Percentiles rank a stretch among this genome's conserved stretches.
Conservation (phyloP, 495 filamentous ascomycete genomes). For the Daldinia bambusicola region DNA sequence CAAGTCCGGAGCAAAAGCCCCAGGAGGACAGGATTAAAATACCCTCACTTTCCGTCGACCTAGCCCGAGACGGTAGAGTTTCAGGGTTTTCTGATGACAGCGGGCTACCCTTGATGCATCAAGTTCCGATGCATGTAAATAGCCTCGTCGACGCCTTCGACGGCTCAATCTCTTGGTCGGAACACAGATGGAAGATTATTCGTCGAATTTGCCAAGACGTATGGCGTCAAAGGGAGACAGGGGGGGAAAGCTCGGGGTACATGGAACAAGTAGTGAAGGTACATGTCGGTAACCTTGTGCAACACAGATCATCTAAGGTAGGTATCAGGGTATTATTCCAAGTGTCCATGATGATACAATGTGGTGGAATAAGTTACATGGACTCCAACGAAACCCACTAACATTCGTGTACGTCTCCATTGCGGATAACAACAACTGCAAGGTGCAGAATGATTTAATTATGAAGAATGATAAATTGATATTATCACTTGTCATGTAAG, state of each 20-base stretch:
- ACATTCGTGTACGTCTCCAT: neutral
- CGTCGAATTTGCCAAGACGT: conserved; percentile 19
- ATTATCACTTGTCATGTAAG: neutral
- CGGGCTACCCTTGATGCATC: conserved; percentile 32
- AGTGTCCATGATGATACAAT: neutral
- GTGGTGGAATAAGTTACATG: neutral
- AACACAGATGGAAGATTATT: conserved; percentile 23
- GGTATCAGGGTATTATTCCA: neutral
- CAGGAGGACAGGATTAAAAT: neutral
- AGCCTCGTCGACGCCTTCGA: conserved; percentile 5
- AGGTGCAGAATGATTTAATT: neutral
- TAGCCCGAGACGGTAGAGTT: neutral
- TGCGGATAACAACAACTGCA: neutral
- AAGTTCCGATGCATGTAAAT: conserved; percentile 2
- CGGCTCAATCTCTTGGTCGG: conserved; percentile 12
- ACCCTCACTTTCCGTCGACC: neutral
- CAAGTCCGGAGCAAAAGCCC: neutral
- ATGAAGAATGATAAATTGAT: neutral
- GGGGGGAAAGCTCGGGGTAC: conserved; percentile 31
- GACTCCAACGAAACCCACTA: conserved; percentile 5
- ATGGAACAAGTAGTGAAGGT: conserved; percentile 29
- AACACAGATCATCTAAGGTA: conserved; percentile 22
- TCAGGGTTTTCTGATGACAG: conserved; percentile 6
- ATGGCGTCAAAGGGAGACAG: conserved; percentile 20
- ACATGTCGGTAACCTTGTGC: conserved; percentile 38